Conservation (phyloP, 2,329 filamentous ascomycete species). For the Colletotrichum chrysophilum region DNA sequence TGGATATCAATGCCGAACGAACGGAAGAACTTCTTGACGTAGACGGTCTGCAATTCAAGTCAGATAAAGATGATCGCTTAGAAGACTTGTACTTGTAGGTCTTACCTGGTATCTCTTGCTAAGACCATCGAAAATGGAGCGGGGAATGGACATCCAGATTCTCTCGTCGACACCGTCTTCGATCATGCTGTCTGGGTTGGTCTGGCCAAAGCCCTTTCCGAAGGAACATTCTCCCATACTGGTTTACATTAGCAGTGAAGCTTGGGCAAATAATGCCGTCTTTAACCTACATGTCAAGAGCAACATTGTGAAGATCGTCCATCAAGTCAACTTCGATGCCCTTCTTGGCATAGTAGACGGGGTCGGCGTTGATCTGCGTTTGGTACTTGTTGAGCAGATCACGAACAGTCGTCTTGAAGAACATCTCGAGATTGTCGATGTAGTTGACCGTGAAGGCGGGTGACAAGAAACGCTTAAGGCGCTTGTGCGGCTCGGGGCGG, state of each 20-base stretch:
- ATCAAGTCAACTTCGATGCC: conserved; percentile 29
- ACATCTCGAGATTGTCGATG: conserved; percentile 27
- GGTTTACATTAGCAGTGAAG: neutral
- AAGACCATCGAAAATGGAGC: conserved; percentile 16
- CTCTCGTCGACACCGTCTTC: conserved; percentile 12
- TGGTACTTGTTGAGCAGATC: conserved; percentile 16
- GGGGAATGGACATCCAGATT: conserved; percentile 16
- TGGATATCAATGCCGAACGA: neutral
- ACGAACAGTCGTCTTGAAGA: conserved; percentile 24
- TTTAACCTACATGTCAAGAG: conserved; percentile 26
- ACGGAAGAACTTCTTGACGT: conserved; percentile 15
- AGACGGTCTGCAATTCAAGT: neutral
- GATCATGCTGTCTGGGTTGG: conserved; percentile 23
- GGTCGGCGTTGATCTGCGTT: neutral
- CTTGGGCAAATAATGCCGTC: too few species aligned
- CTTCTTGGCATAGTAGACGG: conserved; percentile 2
- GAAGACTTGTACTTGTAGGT: fast-evolving
- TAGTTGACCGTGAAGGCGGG: conserved; percentile 30
- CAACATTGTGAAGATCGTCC: conserved; percentile 31
- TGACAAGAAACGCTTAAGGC: conserved; percentile 29
- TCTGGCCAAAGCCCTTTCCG: conserved; percentile 30
- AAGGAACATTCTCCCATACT: conserved; percentile 31
- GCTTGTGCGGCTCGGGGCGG: conserved; percentile 27
- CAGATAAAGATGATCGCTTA: neutral
- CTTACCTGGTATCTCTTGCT: conserved; percentile 17